A percentile compares a stretch with the other conserved stretches of the same genome.
These are phyloP conservation scores for Colletotrichum tropicicola DNA, from an alignment of 2,329 filamentous ascomycete genomes.

Conservation along the genomic window DNA sequence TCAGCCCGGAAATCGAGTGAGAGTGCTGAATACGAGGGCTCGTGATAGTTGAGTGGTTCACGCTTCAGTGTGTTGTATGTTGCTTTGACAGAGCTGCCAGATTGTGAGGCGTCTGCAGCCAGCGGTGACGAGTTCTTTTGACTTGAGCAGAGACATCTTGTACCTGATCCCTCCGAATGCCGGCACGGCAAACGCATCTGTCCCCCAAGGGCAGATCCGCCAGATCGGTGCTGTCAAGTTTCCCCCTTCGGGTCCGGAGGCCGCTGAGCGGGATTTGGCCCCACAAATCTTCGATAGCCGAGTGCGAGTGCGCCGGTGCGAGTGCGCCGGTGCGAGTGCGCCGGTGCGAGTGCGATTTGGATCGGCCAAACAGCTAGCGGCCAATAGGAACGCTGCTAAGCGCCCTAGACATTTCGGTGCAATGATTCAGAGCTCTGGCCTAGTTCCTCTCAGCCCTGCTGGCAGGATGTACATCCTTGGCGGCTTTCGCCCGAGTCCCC, in stretches of 20 bases:
- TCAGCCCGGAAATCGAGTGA: background rate
- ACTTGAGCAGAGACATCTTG: background rate
- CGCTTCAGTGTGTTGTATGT: too few species aligned
- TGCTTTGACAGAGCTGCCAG: too few species aligned
- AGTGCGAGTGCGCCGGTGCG: slow-evolving; percentile 1
- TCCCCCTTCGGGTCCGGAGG: background rate
- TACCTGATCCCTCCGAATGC: background rate
- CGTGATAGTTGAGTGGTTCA: background rate
- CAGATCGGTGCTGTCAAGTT: background rate
- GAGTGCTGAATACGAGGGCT: background rate
- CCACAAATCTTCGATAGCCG: background rate
- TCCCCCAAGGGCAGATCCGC: background rate
- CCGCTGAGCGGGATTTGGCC: background rate
- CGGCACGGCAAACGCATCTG: background rate
- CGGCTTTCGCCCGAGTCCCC: too few species aligned
- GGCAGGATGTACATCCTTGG: background rate
- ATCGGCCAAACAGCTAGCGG: background rate
- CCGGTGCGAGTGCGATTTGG: background rate
- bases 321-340: background rate
- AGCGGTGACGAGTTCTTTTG: too few species aligned
- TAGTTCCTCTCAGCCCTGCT: background rate
- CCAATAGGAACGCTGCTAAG: background rate
- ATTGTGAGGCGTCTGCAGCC: too few species aligned
- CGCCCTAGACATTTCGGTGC: background rate
- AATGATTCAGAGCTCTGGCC: background rate